Base-by-base conservation (phyloP, 2,329 filamentous ascomycete genomes). In the Arachnopeziza araneosa region DNA sequence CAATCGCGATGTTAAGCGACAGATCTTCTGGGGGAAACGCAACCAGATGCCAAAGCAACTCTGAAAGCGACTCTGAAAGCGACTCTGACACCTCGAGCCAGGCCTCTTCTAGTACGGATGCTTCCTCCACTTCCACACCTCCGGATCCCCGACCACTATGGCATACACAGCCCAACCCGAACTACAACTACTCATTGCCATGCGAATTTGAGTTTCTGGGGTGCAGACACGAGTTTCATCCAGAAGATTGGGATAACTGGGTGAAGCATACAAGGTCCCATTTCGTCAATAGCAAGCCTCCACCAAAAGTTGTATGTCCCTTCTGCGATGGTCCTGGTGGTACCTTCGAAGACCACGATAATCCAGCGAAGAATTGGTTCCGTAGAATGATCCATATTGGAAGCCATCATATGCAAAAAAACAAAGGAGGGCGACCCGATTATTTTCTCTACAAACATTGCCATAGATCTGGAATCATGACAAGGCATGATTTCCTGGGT, bases 371-470 rank as follows among this genome's bases (percentile, higher is more conserved):
- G 26, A 30, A 59, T 50, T 72, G 67, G 67, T 32, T 26, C 0
- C 21, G 63, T 0, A 76, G 82, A 1, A 80, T 85, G 79, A 30
- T 68, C 2, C 83, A 86, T 63, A 80, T 84, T 55, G 74, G 71
- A 0, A 58, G 24, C 2, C 52, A 60, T 0, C 83, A 85, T 57
- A 67, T 14, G 50, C 69, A 2, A 72, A 71, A 65, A 6, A 65
- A 59, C 8, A 64, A 55, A 0, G 58, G 74, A 3, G 71, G 72
- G 55, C 70, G 75, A 1, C 75, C 73, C 2, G 80, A 82, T 58
- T 77, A 75, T 53, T 64, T 61, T 30, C 66, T 81, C 24, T 63
- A 80, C 19, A 61, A 75, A 7, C 75, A 81, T 64, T 50, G 80
- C 55, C 32, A 64, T 19, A 19, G 63, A 0, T 53, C 69, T 1